phyloP scores from a whole-genome alignment of 352 stramenopile genomes.

The Discostella stelligera region DNA sequence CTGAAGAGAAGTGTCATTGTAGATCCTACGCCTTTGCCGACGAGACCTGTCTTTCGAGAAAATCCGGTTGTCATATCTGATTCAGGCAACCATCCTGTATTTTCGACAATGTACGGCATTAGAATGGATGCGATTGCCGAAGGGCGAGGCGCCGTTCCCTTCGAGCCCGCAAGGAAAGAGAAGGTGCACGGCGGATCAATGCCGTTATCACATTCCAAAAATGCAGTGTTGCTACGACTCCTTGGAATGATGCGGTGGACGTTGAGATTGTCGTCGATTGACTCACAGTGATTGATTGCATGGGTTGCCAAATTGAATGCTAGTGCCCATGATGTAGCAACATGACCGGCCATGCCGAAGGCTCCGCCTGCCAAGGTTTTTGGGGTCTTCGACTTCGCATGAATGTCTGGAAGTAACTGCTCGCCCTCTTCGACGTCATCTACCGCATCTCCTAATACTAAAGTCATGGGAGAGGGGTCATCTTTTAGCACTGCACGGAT shows the following conservation, averaged over 20 bases:
- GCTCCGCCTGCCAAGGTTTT: conserved; percentile 18
- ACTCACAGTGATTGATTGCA: conserved; percentile 42
- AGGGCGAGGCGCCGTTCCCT: conserved; percentile 36
- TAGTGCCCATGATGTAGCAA: conserved; percentile 49
- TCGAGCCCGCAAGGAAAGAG: conserved; percentile 48
- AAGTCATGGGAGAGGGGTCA: conserved; percentile 24
- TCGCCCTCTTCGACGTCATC: conserved; percentile 54
- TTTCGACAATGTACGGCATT: conserved; percentile 49
- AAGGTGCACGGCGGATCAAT: conserved; percentile 51
- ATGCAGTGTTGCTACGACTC: conserved; percentile 14
- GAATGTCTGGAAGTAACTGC: conserved; percentile 18
- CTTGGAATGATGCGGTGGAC: conserved; percentile 10
- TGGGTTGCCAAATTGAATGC: conserved; percentile 42
- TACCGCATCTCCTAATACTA: conserved; percentile 44
- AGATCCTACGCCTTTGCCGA: conserved; percentile 33
- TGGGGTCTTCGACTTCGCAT: conserved; percentile 1
- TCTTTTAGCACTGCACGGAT: conserved; percentile 35
- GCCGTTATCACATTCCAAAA: conserved; percentile 37
- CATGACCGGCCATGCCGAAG: conserved; percentile 58
- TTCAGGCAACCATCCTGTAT: conserved; percentile 52
- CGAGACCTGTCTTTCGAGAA: conserved; percentile 51
- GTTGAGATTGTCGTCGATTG: neutral
- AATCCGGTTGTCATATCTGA: conserved; percentile 60
- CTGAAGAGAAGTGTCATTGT: conserved; percentile 49
- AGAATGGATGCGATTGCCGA: conserved; percentile 33